These are phyloP conservation scores for Spergularia marina DNA, from an alignment of 148 eudicot species.

Conservation along the genomic window DNA sequence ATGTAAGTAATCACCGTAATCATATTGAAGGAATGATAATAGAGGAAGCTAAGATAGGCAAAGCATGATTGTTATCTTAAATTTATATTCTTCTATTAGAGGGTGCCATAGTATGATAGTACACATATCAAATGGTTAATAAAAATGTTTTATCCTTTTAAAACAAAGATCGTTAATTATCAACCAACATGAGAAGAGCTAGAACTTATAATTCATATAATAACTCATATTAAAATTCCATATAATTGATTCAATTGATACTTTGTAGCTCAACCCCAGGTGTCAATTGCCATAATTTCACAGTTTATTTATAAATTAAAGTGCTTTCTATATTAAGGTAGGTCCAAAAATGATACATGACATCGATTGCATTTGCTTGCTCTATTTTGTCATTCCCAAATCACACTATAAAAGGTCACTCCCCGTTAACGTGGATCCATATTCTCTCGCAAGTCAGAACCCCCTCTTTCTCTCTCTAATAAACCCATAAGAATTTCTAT, in stretches of 20 bases:
- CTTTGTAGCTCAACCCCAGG: not conserved
- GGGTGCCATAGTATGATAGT: too few relatives aligned
- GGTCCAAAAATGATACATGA: conserved; percentile 24
- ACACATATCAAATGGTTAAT: too few relatives aligned
- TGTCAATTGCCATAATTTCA: conserved; percentile 16
- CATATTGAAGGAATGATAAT: too few relatives aligned
- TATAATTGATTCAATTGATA: not conserved
- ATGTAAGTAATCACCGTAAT: too few relatives aligned
- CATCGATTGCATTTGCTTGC: conserved; percentile 12
- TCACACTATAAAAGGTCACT: conserved; percentile 25
- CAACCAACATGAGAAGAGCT: not conserved
- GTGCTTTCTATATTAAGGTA: conserved; percentile 19
- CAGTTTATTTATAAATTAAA: not conserved
- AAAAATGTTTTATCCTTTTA: not conserved
- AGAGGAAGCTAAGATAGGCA: too few relatives aligned
- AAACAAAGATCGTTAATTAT: not conserved
- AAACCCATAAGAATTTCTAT: too few relatives aligned
- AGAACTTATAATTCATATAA: not conserved
- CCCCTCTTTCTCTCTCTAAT: not conserved
- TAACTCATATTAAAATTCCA: not conserved
- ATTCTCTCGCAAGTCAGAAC: not conserved
- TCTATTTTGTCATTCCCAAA: conserved; percentile 2
- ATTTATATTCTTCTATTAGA: too few relatives aligned
- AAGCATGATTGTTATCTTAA: too few relatives aligned
- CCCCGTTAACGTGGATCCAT: conserved; percentile 1